Percentiles rank a stretch among this genome's conserved stretches.
Evolutionary conservation across 2,329 filamentous ascomycete species (phyloP).

Genomic region (Aaosphaeria pasadenensis): DNA sequence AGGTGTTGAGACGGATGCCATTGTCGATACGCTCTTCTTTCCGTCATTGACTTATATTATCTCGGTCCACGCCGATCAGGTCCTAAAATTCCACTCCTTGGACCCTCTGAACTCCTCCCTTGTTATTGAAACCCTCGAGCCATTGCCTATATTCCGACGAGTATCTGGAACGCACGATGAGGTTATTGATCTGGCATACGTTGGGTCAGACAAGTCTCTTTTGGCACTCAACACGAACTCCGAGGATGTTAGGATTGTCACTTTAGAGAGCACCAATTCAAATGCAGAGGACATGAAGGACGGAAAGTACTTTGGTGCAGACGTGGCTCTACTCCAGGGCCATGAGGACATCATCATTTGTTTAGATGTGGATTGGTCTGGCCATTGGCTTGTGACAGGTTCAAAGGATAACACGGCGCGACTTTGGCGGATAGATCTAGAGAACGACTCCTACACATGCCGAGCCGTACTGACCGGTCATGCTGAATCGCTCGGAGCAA

Average conservation of each 20-base stretch:
- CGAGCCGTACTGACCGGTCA: constrained; percentile 84
- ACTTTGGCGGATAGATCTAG: constrained; percentile 81
- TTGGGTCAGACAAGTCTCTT: constrained; percentile 75
- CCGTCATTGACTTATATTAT: constrained; percentile 67
- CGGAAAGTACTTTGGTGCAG: constrained; percentile 78
- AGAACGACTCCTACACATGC: constrained; percentile 72
- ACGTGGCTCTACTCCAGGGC: constrained; percentile 80
- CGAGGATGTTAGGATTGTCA: constrained; percentile 86
- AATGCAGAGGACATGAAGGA: constrained; percentile 16
- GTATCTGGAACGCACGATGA: constrained; percentile 98
- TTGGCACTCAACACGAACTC: constrained; percentile 93
- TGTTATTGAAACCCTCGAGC: constrained; percentile 49
- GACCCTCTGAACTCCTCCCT: constrained; percentile 38
- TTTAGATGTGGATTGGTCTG: constrained; percentile 92
- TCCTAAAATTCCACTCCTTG: constrained; percentile 70
- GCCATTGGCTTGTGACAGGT: constrained; percentile 92
- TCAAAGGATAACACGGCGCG: constrained; percentile 95
- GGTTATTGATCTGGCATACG: constrained; percentile 88
- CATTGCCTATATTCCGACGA: constrained; percentile 64
- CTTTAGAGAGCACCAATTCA: constrained; percentile 48
- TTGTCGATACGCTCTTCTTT: constrained; percentile 70
- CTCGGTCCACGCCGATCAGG: constrained; percentile 86
- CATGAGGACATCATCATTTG: constrained; percentile 96
- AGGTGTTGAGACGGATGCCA: constrained; percentile 60
- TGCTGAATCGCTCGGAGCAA: constrained; percentile 88